Percentiles rank a stretch among this genome's conserved stretches.
Conservation (phyloP, 768 basidiomycete species). For the Xerocomellus dryophilus region DNA sequence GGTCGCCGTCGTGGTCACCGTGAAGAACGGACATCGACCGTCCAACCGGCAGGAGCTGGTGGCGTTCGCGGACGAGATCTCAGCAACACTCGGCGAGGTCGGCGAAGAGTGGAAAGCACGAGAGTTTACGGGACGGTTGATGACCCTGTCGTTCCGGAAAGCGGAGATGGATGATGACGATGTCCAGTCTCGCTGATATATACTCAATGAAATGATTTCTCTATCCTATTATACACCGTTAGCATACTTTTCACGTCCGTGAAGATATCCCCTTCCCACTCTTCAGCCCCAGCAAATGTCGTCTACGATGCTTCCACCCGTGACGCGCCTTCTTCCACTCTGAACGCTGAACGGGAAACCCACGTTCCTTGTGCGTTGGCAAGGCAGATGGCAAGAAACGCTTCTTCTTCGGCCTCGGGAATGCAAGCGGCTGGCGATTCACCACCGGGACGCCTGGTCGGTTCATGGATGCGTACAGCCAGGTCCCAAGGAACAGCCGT, state of each 20-base stretch:
- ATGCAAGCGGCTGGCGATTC: constrained; percentile 30
- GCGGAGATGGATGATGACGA: background rate
- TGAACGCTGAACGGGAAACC: constrained; percentile 32
- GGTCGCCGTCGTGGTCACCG: constrained; percentile 53
- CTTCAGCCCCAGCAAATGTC: constrained; percentile 2
- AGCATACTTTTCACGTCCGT: constrained; percentile 28
- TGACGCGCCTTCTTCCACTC: constrained; percentile 24
- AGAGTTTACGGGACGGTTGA: constrained; percentile 37
- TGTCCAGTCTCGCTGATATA: constrained; percentile 5
- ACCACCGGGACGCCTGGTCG: constrained; percentile 2
- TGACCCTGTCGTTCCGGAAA: constrained; percentile 45
- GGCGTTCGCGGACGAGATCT: constrained; percentile 42
- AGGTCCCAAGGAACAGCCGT: constrained; percentile 39
- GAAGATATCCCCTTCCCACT: background rate
- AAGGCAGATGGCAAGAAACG: constrained; percentile 26
- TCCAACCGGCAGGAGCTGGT: constrained; percentile 41
- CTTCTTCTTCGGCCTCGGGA: constrained; percentile 16
- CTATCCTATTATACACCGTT: constrained; percentile 25
- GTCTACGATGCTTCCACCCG: constrained; percentile 20
- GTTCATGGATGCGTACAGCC: constrained; percentile 23
- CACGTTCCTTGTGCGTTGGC: constrained; percentile 31
- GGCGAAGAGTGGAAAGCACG: constrained; percentile 52
- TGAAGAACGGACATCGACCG: constrained; percentile 44
- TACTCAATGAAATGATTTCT: constrained; percentile 7
- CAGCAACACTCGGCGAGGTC: constrained; percentile 44